Evolutionary conservation across 129 eudicot genomes (phyloP).

Genomic region (Gnaphalium uliginosum): DNA sequence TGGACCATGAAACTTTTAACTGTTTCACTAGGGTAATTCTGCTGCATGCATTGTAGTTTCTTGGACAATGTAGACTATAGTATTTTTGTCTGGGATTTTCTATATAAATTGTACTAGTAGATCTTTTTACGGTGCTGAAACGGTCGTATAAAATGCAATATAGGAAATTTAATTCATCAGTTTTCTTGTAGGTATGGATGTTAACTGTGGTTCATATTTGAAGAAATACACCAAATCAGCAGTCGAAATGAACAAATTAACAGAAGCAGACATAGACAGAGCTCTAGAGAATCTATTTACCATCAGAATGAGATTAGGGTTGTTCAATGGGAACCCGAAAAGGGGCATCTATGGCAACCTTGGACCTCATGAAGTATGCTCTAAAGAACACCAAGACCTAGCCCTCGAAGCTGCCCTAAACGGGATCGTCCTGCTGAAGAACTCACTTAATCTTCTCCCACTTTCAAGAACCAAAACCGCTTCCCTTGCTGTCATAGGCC

Average conservation of each 20-base stretch:
- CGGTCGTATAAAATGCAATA: not conserved
- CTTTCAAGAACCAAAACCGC: constrained; percentile 44
- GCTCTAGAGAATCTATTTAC: constrained; percentile 66
- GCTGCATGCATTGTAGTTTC: not conserved
- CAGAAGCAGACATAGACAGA: constrained; percentile 58
- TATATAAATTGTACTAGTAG: not conserved
- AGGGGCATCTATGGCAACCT: constrained; percentile 44
- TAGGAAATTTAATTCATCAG: not conserved
- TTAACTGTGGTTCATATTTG: constrained; percentile 65
- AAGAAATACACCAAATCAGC: constrained; percentile 65
- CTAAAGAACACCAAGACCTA: constrained; percentile 44
- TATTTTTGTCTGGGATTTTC: not conserved
- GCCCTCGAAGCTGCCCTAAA: constrained; percentile 68
- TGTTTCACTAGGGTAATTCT: not conserved
- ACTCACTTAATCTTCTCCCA: constrained; percentile 49
- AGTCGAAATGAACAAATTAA: constrained; percentile 44
- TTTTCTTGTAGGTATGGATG: constrained; percentile 64
- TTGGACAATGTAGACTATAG: not conserved
- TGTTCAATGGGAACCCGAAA: constrained; percentile 65
- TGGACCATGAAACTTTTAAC: not conserved
- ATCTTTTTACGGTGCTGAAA: not conserved
- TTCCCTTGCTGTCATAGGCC: constrained; percentile 74
- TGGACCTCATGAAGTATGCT: constrained; percentile 45
- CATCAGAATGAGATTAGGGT: constrained; percentile 71
- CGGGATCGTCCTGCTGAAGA: constrained; percentile 71